phyloP scores from a whole-genome alignment of 2,329 filamentous ascomycete genomes.

The Ophiostoma ulmi region DNA sequence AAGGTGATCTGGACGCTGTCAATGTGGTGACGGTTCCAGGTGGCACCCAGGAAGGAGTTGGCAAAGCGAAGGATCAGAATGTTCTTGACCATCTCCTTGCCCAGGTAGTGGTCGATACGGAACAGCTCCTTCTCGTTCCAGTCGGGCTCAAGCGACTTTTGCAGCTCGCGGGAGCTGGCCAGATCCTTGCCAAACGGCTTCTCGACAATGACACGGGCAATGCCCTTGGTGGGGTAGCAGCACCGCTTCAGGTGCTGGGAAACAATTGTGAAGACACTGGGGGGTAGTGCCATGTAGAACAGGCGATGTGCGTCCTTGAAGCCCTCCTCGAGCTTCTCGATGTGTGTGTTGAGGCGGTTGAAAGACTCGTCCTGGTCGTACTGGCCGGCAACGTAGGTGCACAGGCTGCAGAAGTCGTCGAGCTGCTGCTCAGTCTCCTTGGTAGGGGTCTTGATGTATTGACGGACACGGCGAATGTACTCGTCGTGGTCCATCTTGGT shows the following conservation, averaged over 20 bases:
- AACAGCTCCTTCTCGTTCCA: slow-evolving; percentile 99
- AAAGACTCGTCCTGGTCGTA: slow-evolving; percentile 98
- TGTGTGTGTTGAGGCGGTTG: slow-evolving; percentile 73
- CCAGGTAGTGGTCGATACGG: slow-evolving; percentile 98
- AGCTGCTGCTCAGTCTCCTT: slow-evolving; percentile 96
- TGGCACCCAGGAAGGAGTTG: slow-evolving; percentile 97
- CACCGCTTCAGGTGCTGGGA: slow-evolving; percentile 96
- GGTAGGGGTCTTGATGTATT: slow-evolving; percentile 97
- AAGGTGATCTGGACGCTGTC: slow-evolving; percentile 99
- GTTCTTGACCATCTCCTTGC: slow-evolving; percentile 99
- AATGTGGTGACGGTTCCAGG: slow-evolving; percentile 99
- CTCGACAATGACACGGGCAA: slow-evolving; percentile 95
- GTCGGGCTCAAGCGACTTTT: slow-evolving; percentile 90
- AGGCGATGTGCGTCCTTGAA: slow-evolving; percentile 81
- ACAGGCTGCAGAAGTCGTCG: slow-evolving; percentile 79
- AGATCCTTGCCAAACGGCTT: slow-evolving; percentile 99
- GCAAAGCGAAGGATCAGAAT: slow-evolving; percentile 96
- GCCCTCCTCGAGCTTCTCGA: slow-evolving; percentile 77
- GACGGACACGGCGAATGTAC: slow-evolving; percentile 89
- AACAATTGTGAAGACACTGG: slow-evolving; percentile 95
- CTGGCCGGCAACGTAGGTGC: slow-evolving; percentile 92
- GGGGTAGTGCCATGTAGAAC: slow-evolving; percentile 98
- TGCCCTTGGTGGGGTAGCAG: slow-evolving; percentile 87
- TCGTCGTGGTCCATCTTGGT: slow-evolving; percentile 99
- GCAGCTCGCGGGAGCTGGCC: slow-evolving; percentile 85